A percentile compares a stretch with the other conserved stretches of the same genome.
phyloP scores from a whole-genome alignment of 2,329 filamentous ascomycete species.

The Kalaharituber pfeilii region DNA sequence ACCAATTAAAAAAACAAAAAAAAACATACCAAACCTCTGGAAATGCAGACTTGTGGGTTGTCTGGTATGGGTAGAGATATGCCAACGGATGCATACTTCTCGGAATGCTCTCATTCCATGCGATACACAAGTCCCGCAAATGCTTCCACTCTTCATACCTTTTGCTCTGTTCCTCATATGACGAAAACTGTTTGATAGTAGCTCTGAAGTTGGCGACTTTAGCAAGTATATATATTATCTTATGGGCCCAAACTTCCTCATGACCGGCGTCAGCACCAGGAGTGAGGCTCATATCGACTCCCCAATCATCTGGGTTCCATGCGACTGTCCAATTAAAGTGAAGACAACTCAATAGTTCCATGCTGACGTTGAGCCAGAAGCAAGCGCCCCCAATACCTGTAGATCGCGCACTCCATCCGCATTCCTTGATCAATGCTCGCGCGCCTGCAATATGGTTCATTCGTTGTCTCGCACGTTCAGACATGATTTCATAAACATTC shows the following conservation, averaged over 20 bases:
- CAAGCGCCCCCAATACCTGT: slow-evolving; percentile 68
- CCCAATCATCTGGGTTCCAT: slow-evolving; percentile 85
- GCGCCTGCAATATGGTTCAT: slow-evolving; percentile 83
- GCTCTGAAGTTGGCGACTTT: slow-evolving; percentile 76
- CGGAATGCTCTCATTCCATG: slow-evolving; percentile 64
- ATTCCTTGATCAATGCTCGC: slow-evolving; percentile 72
- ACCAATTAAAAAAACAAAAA: slow-evolving; percentile 1
- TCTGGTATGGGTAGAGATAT: slow-evolving; percentile 52
- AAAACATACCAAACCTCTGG: slow-evolving; percentile 61
- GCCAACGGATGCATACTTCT: slow-evolving; percentile 75
- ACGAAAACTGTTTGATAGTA: slow-evolving; percentile 34
- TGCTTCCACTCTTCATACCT: slow-evolving; percentile 60
- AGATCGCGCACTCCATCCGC: slow-evolving; percentile 67
- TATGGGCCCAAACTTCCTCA: slow-evolving; percentile 75
- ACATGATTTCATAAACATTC: slow-evolving; percentile 89
- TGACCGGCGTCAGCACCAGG: slow-evolving; percentile 34
- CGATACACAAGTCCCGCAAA: slow-evolving; percentile 64
- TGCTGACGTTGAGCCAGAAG: slow-evolving; percentile 84
- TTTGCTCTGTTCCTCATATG: slow-evolving; percentile 30
- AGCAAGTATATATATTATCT: slow-evolving; percentile 73
- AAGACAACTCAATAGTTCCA: slow-evolving; percentile 78
- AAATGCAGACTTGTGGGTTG: slow-evolving; percentile 54
- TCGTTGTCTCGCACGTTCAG: slow-evolving; percentile 55
- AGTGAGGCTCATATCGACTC: slow-evolving; percentile 59
- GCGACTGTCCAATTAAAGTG: slow-evolving; percentile 73